phyloP scores from a whole-genome alignment of 305 asterid species.

The Ruellia speciosa region DNA sequence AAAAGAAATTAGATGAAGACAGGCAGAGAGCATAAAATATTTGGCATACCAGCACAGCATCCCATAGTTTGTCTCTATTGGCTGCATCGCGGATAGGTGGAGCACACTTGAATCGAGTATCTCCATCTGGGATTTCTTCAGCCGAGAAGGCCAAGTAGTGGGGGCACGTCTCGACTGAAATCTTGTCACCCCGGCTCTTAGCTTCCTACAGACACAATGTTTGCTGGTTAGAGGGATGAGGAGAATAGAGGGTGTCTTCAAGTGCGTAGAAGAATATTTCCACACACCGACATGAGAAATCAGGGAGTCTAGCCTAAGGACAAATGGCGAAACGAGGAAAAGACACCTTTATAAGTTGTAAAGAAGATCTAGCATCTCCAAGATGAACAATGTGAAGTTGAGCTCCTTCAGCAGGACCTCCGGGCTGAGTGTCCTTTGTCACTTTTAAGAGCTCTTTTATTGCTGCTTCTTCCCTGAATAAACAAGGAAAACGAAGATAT shows the following conservation, averaged over 20 bases:
- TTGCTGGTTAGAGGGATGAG: background rate
- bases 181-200: conserved; percentile 69
- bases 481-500: background rate
- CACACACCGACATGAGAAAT: too few relatives aligned
- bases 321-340: background rate
- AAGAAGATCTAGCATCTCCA: conserved; percentile 72
- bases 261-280: too few relatives aligned
- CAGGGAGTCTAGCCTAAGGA: too few relatives aligned
- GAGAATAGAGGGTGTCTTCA: too few relatives aligned
- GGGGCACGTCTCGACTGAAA: conserved; percentile 93
- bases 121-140: conserved; percentile 87
- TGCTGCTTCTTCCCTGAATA: conserved; percentile 86
- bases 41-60: conserved; percentile 56
- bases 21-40: background rate
- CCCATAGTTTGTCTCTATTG: conserved; percentile 71
- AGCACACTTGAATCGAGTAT: conserved; percentile 92
- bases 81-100: conserved; percentile 94
- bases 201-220: conserved; percentile 48
- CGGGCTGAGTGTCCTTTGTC: conserved; percentile 54
- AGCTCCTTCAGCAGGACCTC: conserved; percentile 87
- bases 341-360: conserved; percentile 68
- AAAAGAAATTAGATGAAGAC: background rate
- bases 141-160: conserved; percentile 96
- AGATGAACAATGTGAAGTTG: conserved; percentile 94
- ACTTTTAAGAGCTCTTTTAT: conserved; percentile 60